phyloP scores from a whole-genome alignment of 2,329 filamentous ascomycete species.

The Xylaria sp. region DNA sequence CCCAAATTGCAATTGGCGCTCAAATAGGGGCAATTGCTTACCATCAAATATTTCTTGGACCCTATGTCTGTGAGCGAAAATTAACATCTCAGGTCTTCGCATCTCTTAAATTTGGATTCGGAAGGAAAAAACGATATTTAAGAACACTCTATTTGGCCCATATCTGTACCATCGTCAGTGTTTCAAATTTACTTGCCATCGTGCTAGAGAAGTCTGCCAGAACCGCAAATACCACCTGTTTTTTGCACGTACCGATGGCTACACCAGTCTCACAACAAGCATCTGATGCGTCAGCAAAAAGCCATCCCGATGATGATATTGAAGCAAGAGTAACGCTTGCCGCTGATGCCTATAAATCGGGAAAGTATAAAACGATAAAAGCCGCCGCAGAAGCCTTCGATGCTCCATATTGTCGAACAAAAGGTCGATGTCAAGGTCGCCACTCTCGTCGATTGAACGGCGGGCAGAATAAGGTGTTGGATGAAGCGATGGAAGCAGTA shows the following conservation, averaged over 20 bases:
- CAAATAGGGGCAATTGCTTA: no score
- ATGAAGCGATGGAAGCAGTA: not conserved
- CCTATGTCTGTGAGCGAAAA: no score
- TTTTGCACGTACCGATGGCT: not conserved
- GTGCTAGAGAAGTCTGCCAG: not conserved
- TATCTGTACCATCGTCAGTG: no score
- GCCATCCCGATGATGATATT: not conserved
- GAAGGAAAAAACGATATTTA: no score
- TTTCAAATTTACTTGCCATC: not conserved
- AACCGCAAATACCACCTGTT: not conserved
- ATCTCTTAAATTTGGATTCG: no score
- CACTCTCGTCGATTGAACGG: not conserved
- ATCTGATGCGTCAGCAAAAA: not conserved
- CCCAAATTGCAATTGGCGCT: no score
- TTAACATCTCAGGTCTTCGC: no score
- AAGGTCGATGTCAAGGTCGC: not conserved
- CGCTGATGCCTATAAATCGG: not conserved
- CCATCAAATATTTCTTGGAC: no score
- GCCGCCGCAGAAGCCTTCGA: conserved; percentile 9
- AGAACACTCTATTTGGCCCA: no score
- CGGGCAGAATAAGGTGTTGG: not conserved
- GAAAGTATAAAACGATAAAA: conserved; percentile 5
- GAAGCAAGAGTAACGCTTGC: conserved; percentile 8
- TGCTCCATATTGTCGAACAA: conserved; percentile 10
- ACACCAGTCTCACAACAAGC: not conserved